These are phyloP conservation scores for Circinella minor DNA, from an alignment of 371 early-diverging fungal species.

Conservation along the genomic window DNA sequence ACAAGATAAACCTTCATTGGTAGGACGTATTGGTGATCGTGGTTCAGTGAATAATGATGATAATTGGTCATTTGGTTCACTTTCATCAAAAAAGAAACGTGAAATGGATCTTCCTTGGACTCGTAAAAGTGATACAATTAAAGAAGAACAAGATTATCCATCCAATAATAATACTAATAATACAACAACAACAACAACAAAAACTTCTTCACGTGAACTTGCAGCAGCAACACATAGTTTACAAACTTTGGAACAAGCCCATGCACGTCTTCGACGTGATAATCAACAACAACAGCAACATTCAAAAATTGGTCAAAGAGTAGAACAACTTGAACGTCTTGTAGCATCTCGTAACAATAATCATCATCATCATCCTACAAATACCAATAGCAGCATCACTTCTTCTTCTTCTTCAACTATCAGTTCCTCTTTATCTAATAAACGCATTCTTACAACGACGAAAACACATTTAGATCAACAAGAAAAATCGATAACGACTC, in stretches of 20 bases:
- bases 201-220: conserved; percentile 1
- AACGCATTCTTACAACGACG: background rate
- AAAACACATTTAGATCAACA: background rate
- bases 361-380: too few relatives aligned
- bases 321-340: conserved; percentile 1
- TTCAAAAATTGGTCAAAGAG: background rate
- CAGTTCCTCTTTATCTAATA: conserved; percentile 1
- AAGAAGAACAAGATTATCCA: conserved; percentile 23
- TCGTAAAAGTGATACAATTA: conserved; percentile 24
- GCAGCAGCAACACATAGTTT: conserved; percentile 19
- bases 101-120: conserved; percentile 23
- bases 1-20: conserved; percentile 17
- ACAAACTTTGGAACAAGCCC: conserved; percentile 43
- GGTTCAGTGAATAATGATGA: conserved; percentile 13
- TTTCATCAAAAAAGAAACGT: conserved; percentile 24
- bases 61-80: conserved; percentile 40
- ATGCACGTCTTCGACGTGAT: conserved; percentile 32
- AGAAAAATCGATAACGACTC: background rate
- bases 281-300: conserved; percentile 1
- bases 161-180: background rate
- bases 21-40: conserved; percentile 27
- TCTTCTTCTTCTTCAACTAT: conserved; percentile 1
- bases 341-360: background rate
- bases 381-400: background rate
- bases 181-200: background rate